Evolutionary conservation across 2,329 filamentous ascomycete species (phyloP), one percentile per base, ranked within the genome.

Genomic region (Pseudogymnoascus sp.): DNA sequence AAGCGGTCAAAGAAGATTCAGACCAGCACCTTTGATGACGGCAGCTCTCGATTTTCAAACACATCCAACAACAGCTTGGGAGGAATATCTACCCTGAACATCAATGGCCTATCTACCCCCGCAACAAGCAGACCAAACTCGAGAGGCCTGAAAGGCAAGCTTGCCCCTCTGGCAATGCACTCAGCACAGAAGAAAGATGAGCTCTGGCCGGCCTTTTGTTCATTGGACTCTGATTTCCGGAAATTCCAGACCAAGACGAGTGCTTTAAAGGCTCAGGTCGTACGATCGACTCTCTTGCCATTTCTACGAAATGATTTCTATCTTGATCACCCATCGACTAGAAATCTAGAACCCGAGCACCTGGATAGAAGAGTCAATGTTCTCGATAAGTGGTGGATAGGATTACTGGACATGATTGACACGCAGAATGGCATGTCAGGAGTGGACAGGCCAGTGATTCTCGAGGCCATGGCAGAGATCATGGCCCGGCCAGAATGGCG

Each of bases 331-430:
- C 75, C 82, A 4, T 88, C 86, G 5, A 84, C 81, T 67, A 80
- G 79, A 66, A 78, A 74, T 36, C 75, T 90, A 23, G 78, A 86
- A 31, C 81, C 87, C 0, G 88, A 90, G 75, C 88, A 90, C 71
- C 76, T 91, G 38, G 88, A 90, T 69, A 79, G 87, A 34, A 80
- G 88, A 59, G 78, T 85, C 2, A 86, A 83, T 62, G 87, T 89
- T 60, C 77, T 90, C 63, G 89, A 90, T 72, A 89, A 88, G 70
- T 91, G 88, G 88, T 91, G 88, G 88, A 86, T 81, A 40, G 86
- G 84, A 1, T 75, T 91, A 56, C 74, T 90, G 42, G 87, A 89
- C 66, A 83, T 89, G 73, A 79, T 90, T 23, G 84, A 87, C 70
- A 87, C 87, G 44, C 82, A 82, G 66, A 84, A 88, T 72, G 87